These are phyloP conservation scores for Sporisorium graminicola DNA, from an alignment of 1,284 basidiomycete genomes.

Conservation along the genomic window DNA sequence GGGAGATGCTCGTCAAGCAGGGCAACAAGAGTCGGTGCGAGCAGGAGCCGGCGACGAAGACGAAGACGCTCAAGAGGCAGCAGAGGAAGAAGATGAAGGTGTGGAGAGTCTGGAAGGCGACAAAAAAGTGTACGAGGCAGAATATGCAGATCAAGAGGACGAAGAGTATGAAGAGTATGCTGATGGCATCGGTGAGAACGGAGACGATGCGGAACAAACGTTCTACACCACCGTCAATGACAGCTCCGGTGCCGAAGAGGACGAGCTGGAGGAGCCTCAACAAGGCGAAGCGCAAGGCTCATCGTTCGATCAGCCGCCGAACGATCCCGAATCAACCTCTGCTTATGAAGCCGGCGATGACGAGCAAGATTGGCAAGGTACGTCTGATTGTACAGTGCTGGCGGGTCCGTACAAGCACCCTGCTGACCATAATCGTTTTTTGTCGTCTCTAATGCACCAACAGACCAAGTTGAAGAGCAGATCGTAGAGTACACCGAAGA, in stretches of 20 bases:
- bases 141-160: conserved; percentile 15
- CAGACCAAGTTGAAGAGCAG: conserved; percentile 41
- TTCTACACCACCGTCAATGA: conserved; percentile 40
- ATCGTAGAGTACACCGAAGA: conserved; percentile 52
- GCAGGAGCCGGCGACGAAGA: background rate
- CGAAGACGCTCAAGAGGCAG: conserved; percentile 1
- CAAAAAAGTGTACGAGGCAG: conserved; percentile 7
- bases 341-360: conserved; percentile 13
- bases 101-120: conserved; percentile 13
- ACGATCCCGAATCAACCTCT: conserved; percentile 9
- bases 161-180: conserved; percentile 22
- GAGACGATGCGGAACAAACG: conserved; percentile 37
- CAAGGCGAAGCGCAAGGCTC: conserved; percentile 3
- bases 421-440: background rate
- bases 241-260: conserved; percentile 31
- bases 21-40: background rate
- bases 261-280: conserved; percentile 38
- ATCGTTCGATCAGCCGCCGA: conserved; percentile 11
- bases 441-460: background rate
- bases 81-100: conserved; percentile 1
- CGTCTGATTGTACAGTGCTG: background rate
- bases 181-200: conserved; percentile 6
- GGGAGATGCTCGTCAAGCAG: background rate
- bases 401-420: background rate
- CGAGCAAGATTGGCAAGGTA: conserved; percentile 31